phyloP scores from a whole-genome alignment of 2,329 filamentous ascomycete species.

The Trichoderma harzianum region DNA sequence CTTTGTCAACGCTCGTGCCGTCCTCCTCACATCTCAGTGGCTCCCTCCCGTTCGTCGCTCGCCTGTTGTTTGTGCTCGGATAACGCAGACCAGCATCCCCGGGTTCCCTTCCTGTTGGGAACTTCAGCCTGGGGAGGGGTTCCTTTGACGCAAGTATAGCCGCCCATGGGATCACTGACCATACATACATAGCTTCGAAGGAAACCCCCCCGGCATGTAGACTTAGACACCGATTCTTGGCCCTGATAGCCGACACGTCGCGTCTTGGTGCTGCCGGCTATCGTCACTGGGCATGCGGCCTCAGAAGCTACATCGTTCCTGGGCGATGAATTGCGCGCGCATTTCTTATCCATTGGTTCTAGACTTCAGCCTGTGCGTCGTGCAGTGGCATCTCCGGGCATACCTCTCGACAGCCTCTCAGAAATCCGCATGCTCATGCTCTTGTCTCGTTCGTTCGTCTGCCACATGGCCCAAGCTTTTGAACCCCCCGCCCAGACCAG shows the following conservation, averaged over 20 bases:
- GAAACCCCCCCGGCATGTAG: conserved; percentile 6
- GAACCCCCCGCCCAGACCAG: background rate
- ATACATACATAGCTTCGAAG: background rate
- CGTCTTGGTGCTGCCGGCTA: background rate
- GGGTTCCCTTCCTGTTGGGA: background rate
- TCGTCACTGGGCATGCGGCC: background rate
- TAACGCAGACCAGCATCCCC: background rate
- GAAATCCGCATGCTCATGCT: background rate
- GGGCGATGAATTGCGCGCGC: background rate
- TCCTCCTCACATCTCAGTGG: conserved; percentile 3
- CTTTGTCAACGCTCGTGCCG: background rate
- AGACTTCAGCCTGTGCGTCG: background rate
- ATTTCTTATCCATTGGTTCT: background rate
- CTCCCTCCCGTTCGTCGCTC: background rate
- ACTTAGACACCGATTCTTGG: conserved; percentile 7
- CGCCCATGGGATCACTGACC: background rate
- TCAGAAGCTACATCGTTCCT: background rate
- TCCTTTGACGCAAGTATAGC: background rate
- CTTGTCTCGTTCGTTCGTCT: background rate
- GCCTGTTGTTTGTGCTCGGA: background rate
- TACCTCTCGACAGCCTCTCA: background rate
- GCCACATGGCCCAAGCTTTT: conserved; percentile 11
- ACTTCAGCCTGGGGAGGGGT: background rate
- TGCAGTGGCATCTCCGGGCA: background rate
- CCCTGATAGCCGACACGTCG: background rate